Conservation (phyloP, 179 eudicot genomes). For the Silene noctiflora region DNA sequence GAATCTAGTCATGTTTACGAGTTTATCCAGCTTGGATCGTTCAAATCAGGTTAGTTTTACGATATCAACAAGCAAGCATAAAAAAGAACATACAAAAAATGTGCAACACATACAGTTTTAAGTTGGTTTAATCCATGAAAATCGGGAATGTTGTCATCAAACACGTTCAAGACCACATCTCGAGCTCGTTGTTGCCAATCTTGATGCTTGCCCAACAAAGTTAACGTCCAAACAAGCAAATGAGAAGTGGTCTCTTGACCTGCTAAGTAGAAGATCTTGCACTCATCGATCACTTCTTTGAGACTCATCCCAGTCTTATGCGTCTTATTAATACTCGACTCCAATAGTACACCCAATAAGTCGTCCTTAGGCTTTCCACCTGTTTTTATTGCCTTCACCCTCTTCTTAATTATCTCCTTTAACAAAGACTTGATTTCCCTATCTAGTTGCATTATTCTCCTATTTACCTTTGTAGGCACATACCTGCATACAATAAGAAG, state of each 20-base stretch:
- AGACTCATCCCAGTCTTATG: background rate
- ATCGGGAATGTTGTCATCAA: conserved; percentile 36
- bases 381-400: conserved; percentile 26
- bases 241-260: conserved; percentile 44
- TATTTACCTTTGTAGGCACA: conserved; percentile 42
- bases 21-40: too few relatives aligned
- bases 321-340: conserved; percentile 20
- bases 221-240: conserved; percentile 42
- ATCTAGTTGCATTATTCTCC: conserved; percentile 21
- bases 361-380: conserved; percentile 32
- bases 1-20: background rate
- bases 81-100: too few relatives aligned
- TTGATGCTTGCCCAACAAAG: conserved; percentile 36
- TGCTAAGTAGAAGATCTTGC: conserved; percentile 47
- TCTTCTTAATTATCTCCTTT: conserved; percentile 28
- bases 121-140: conserved; percentile 28
- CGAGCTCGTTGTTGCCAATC: conserved; percentile 47
- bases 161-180: conserved; percentile 31
- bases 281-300: conserved; percentile 39
- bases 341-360: conserved; percentile 37
- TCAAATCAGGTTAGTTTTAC: background rate
- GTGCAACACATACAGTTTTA: conserved; percentile 24
- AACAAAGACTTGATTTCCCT: conserved; percentile 17
- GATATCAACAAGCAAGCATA: too few relatives aligned
- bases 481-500: too few relatives aligned